A percentile compares a stretch with the other conserved stretches of the same genome.
phyloP scores from a whole-genome alignment of 805 yeast genomes.

The Sugiyamaella americana region DNA sequence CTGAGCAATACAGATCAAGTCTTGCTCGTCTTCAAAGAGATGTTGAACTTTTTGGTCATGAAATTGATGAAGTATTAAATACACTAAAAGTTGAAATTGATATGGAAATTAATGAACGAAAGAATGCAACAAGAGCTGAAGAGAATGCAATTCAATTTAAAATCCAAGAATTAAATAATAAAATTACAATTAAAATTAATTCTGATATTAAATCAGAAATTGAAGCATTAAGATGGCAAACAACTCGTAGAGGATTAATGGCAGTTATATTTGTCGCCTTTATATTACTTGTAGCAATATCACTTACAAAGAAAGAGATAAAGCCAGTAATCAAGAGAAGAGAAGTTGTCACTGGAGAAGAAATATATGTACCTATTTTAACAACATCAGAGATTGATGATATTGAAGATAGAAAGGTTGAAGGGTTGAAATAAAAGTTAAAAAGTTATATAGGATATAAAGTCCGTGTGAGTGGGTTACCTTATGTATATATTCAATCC shows the following conservation, averaged over 20 bases:
- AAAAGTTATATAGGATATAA: too few relatives aligned
- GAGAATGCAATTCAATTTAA: constrained; percentile 61
- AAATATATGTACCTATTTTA: constrained; percentile 27
- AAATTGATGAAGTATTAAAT: constrained; percentile 55
- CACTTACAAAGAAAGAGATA: constrained; percentile 17
- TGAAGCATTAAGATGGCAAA: constrained; percentile 87
- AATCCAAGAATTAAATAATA: constrained; percentile 77
- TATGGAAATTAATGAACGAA: constrained; percentile 80
- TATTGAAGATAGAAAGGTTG: constrained; percentile 31
- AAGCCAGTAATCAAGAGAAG: constrained; percentile 5
- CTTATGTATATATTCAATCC: too few relatives aligned
- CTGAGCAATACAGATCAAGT: constrained; percentile 59
- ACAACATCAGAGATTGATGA: constrained; percentile 26
- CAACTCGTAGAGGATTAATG: constrained; percentile 79
- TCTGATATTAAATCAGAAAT: constrained; percentile 80
- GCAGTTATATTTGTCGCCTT: constrained; percentile 65
- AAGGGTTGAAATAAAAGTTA: constrained; percentile 33
- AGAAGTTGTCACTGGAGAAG: constrained; percentile 17
- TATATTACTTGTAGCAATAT: constrained; percentile 51
- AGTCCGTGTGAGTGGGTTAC: too few relatives aligned
- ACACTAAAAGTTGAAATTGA: constrained; percentile 68
- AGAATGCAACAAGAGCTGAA: constrained; percentile 72
- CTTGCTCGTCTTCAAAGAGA: constrained; percentile 67
- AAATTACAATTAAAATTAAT: constrained; percentile 73
- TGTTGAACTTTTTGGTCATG: constrained; percentile 68